These are phyloP conservation scores for Yamadazyma kanchanaburiensis DNA, from an alignment of 1,139 yeast species.

Conservation along the genomic window DNA sequence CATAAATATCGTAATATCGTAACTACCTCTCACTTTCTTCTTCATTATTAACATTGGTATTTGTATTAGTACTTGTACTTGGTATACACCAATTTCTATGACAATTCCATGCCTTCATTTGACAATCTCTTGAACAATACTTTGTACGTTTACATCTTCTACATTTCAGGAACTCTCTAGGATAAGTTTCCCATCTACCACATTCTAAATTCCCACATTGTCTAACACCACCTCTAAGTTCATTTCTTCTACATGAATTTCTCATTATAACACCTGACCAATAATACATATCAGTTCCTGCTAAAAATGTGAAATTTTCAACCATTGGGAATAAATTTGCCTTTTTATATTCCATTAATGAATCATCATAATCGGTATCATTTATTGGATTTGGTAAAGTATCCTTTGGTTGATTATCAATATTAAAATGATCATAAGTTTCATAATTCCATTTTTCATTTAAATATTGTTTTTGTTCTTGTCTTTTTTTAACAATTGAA, in stretches of 20 bases:
- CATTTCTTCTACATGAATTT: slow-evolving; percentile 90
- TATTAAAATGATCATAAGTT: slow-evolving; percentile 51
- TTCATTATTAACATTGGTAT: slow-evolving; percentile 1
- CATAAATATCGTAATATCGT: not conserved
- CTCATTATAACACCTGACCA: slow-evolving; percentile 98
- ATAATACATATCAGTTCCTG: slow-evolving; percentile 76
- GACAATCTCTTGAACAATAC: slow-evolving; percentile 92
- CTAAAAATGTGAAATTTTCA: slow-evolving; percentile 80
- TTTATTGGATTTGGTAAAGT: slow-evolving; percentile 6
- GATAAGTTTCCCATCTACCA: slow-evolving; percentile 92
- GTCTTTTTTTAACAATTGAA: slow-evolving; percentile 31
- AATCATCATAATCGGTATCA: slow-evolving; percentile 43
- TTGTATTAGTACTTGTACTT: slow-evolving; percentile 21
- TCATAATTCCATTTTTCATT: slow-evolving; percentile 52
- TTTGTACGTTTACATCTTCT: slow-evolving; percentile 91
- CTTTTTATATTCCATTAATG: slow-evolving; percentile 48
- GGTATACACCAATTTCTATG: slow-evolving; percentile 94
- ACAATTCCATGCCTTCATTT: slow-evolving; percentile 85
- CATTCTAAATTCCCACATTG: slow-evolving; percentile 94
- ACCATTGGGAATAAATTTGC: slow-evolving; percentile 85
- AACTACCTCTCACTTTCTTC: slow-evolving; percentile 5
- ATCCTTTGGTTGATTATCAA: slow-evolving; percentile 33
- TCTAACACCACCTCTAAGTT: slow-evolving; percentile 79
- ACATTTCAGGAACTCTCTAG: slow-evolving; percentile 92
- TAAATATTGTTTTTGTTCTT: slow-evolving; percentile 30